Evolutionary conservation across 257 asterid species (phyloP), one percentile per base, ranked within the genome.

Genomic region (Fraxinus pennsylvanica): DNA sequence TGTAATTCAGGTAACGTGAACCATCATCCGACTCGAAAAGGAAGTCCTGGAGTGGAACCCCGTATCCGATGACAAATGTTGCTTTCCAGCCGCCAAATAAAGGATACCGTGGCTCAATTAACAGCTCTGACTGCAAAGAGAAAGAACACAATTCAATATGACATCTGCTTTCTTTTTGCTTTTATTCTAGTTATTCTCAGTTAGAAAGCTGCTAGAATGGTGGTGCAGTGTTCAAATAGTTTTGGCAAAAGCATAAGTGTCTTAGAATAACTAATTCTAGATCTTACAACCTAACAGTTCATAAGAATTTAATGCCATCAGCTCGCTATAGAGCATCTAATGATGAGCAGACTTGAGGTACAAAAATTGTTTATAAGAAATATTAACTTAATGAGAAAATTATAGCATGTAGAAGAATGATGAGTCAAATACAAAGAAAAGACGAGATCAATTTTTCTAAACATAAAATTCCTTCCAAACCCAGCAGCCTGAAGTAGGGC

Each of bases 31-130:
- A 88, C 89, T 91, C 98, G 36, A 89, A 93, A 69, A 96, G 96
- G 86, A 89, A 96, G 88, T 96, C 98, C 76, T 93, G 90, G 57
- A 96, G 84, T 21, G 98, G 99, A 79, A 93, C 91, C 47, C 91
- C 99, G 38, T 95, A 95, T 83, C 99, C 99, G 76, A 95, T 79
- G 81, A 90, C 73, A 86, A 93, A 95, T 72, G 97, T 92, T 77
- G 99, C 86, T 91, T 92, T 96, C 99, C 99, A 96, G 80, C 99
- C 99, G 61, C 99, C 99, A 87, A 96, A 90, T 84, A 96, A 80
- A 76, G 99, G 99, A 83, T 96, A 96, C 27, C 98, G 93, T 43
- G 99, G 99, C 83, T 93, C 97, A 72, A 96, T 91, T 52, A 92
- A 82, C 86, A 96, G 82, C 87, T 96, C 99, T 5, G 99, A 92